Evolutionary conservation across 495 filamentous ascomycete genomes (phyloP), one percentile per base, ranked within the genome.

Genomic region (Sporormia fimetaria): DNA sequence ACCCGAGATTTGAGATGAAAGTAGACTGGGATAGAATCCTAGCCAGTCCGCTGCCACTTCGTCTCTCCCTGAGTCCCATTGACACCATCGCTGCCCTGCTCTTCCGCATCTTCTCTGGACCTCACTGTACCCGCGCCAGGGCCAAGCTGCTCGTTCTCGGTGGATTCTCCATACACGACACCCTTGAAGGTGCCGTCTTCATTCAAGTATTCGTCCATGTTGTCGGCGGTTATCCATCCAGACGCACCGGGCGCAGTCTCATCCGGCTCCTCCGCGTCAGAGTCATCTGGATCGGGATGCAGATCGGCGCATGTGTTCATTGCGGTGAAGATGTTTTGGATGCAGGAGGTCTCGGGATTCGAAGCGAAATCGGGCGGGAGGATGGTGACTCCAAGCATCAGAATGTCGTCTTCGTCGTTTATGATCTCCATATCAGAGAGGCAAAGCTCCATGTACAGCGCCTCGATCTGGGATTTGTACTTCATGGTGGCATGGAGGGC

Each of bases 201-300:
- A 51, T 79, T 76, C 56, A 78, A 69, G 49, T 68, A 94, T 54
- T 94, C 75, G 35, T 79, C 70, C 57, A 94, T 82, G 61, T 98
- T 98, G 38, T 95, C 90, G 10, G 86, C 81, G 12, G 90, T 98
- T 48, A 98, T 95, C 90, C 90, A 98, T 2, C 87, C 87, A 0
- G 75, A 76, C 54, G 85, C 88, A 8, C 88, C 86, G 1, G 82
- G 83, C 58, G 90, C 70, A 3, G 76, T 73, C 14, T 63, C 59
- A 40, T 67, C 68, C 65, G 0, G 71, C 71, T 18, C 70, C 68
- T 67, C 64, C 8, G 59, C 56, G 8, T 48, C 42, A 4, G 31
- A 35, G 9, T 18, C 37, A n/a, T 65, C 57, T 0, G 83, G 76
- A 52, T 95, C 87, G 0, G 90, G 90, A 58, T 96, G 83, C 12